Percentiles rank a stretch among this genome's conserved stretches.
Evolutionary conservation across 306 rosid species (phyloP).

Genomic region (Sphenostylis stenocarpa): DNA sequence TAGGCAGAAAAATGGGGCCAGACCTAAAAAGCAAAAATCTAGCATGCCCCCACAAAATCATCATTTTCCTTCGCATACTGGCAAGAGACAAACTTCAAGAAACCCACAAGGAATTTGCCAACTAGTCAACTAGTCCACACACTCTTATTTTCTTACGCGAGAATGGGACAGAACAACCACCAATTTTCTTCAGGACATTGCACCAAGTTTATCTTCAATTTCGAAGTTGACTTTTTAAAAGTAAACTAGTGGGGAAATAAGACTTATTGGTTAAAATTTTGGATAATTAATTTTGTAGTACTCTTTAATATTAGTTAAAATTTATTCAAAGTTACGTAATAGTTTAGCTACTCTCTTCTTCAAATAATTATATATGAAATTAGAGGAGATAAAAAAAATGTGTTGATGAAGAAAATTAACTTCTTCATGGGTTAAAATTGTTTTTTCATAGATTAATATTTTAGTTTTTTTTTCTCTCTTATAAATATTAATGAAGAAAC

Average conservation of each 20-base stretch:
- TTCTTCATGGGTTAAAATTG: too few relatives aligned
- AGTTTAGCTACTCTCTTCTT: too few relatives aligned
- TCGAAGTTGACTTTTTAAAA: neutral
- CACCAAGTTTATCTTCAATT: neutral
- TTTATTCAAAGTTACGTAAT: neutral
- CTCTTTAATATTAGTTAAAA: neutral
- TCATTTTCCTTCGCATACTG: neutral
- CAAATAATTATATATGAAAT: too few relatives aligned
- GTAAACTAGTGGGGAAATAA: neutral
- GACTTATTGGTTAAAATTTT: neutral
- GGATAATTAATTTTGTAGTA: neutral
- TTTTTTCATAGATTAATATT: too few relatives aligned
- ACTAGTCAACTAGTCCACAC: neutral
- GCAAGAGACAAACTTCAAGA: slow-evolving; percentile 1
- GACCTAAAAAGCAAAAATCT: neutral
- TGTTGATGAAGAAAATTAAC: too few relatives aligned
- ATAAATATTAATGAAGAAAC: too few relatives aligned
- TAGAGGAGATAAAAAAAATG: too few relatives aligned
- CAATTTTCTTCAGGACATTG: neutral
- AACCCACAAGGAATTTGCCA: neutral
- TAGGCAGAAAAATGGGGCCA: neutral
- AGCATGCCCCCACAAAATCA: neutral
- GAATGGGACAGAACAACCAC: neutral
- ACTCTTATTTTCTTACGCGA: neutral
- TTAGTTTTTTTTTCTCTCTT: too few relatives aligned